phyloP scores from a whole-genome alignment of 805 yeast genomes.

The Metschnikowia matae region DNA sequence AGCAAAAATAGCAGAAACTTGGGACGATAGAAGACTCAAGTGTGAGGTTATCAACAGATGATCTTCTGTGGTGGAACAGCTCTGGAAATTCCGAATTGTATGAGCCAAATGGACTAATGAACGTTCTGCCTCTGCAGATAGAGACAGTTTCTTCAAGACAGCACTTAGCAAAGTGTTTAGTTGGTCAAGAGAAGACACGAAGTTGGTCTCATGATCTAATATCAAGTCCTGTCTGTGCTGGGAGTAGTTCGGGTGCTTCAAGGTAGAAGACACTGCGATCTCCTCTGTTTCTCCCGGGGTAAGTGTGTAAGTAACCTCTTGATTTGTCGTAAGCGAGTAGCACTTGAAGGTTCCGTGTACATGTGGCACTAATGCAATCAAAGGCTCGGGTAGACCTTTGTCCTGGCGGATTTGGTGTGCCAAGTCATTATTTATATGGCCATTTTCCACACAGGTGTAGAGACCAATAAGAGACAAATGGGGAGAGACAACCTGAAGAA shows the following conservation, averaged over 20 bases:
- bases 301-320: slow-evolving; percentile 16
- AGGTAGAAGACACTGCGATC: slow-evolving; percentile 30
- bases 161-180: slow-evolving; percentile 20
- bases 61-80: slow-evolving; percentile 4
- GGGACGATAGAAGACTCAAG: slow-evolving; percentile 29
- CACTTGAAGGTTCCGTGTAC: slow-evolving; percentile 4
- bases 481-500: slow-evolving; percentile 28
- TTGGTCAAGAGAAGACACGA: slow-evolving; percentile 19
- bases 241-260: slow-evolving; percentile 25
- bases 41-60: slow-evolving; percentile 24
- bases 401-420: slow-evolving; percentile 11
- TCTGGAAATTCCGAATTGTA: slow-evolving; percentile 17
- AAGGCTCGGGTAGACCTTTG: slow-evolving; percentile 1
- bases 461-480: slow-evolving; percentile 27
- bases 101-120: slow-evolving; percentile 28
- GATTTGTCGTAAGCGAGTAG: slow-evolving; percentile 4
- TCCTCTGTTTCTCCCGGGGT: slow-evolving; percentile 29
- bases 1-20: slow-evolving; percentile 19
- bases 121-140: slow-evolving; percentile 8
- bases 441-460: slow-evolving; percentile 19
- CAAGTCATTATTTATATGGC: slow-evolving; percentile 2
- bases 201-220: slow-evolving; percentile 9
- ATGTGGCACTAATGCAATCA: slow-evolving; percentile 9
- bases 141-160: slow-evolving; percentile 16
- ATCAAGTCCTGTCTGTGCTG: slow-evolving; percentile 10